Evolutionary conservation across 345 rosid species (phyloP).

Genomic region (Isatis tinctoria): DNA sequence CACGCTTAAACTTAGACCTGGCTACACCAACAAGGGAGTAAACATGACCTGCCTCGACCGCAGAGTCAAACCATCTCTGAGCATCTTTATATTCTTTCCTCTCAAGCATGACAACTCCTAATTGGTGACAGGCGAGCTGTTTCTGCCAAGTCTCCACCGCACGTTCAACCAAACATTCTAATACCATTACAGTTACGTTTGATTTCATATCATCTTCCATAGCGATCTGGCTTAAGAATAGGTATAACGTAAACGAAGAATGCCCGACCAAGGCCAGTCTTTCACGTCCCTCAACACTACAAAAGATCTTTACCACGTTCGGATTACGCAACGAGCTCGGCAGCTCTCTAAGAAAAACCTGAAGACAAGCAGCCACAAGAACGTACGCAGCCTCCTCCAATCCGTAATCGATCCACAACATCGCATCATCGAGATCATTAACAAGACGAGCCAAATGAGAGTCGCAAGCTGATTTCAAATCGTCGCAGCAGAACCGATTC

Average conservation of each 20-base stretch:
- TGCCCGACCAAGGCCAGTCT: conserved; percentile 55
- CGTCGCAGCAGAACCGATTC: conserved; percentile 71
- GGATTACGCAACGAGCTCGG: conserved; percentile 55
- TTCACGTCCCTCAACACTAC: conserved; percentile 52
- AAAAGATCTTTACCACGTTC: conserved; percentile 49
- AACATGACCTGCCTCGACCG: conserved; percentile 55
- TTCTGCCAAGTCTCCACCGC: conserved; percentile 63
- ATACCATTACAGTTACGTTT: conserved; percentile 68
- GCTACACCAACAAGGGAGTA: conserved; percentile 68
- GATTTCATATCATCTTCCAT: conserved; percentile 77
- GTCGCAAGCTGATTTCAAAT: conserved; percentile 70
- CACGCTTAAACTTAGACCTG: conserved; percentile 70
- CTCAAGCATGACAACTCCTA: conserved; percentile 81
- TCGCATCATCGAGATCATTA: conserved; percentile 47
- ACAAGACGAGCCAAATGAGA: conserved; percentile 55
- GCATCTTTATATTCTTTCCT: conserved; percentile 83
- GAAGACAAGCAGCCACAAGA: conserved; percentile 77
- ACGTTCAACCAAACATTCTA: conserved; percentile 64
- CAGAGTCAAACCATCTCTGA: conserved; percentile 60
- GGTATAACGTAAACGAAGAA: conserved; percentile 60
- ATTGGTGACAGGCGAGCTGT: conserved; percentile 65
- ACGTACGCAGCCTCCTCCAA: conserved; percentile 63
- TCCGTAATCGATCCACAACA: conserved; percentile 61
- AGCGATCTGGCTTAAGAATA: conserved; percentile 62
- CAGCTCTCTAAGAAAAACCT: conserved; percentile 65